Base-by-base conservation (phyloP, 2,329 filamentous ascomycete species). In the Orbilia oligospora region DNA sequence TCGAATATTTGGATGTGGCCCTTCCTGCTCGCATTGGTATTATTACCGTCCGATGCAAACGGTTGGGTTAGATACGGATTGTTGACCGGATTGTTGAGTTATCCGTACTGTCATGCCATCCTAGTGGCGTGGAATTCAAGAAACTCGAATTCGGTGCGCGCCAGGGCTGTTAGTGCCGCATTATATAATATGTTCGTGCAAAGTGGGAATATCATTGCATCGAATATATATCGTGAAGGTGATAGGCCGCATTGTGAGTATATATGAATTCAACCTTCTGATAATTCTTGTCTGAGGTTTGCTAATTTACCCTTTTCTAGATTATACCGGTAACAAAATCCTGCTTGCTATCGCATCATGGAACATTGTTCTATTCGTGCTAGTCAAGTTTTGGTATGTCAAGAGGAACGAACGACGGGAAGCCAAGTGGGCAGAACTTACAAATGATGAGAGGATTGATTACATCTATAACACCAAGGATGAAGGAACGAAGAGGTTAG, bases 171-270 rank as follows among this genome's bases (percentile, higher is more conserved):
- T 6, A 85, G 84, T 38, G 86, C 87, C 0, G 87, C 86, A 1
- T 79, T 87, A 22, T 88, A 88, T 83, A 88, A 88, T 80, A 87
- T 87, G 83, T 85, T 85, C 46, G 85, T 87, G 6, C 86, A 86
- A 80, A 81, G 82, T n/a, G 84, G 85, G 1, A 85, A 84, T 69
- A 86, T 87, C 68, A 84, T 86, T 14, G 83, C 83, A 1, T 82
- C 83, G 33, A 85, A 89, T 83, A 87, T 89, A 75, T 90, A 89
- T 80, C 87, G 88, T 24, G 83, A 87, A 18, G 87, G 88, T 49
- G 88, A 90, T 81, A 85, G 86, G 80, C 88, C 88, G 0, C 83
- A 87, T 22, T 89, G 76, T 80, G 70, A 79, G 73, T 4, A 81
- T 79, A 33, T 33, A 22, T 38, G 20, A 14, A 20, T 30, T 30